Evolutionary conservation across 129 eudicot species (phyloP), one percentile per base, ranked within the genome.

Genomic region (Artemisia annua): DNA sequence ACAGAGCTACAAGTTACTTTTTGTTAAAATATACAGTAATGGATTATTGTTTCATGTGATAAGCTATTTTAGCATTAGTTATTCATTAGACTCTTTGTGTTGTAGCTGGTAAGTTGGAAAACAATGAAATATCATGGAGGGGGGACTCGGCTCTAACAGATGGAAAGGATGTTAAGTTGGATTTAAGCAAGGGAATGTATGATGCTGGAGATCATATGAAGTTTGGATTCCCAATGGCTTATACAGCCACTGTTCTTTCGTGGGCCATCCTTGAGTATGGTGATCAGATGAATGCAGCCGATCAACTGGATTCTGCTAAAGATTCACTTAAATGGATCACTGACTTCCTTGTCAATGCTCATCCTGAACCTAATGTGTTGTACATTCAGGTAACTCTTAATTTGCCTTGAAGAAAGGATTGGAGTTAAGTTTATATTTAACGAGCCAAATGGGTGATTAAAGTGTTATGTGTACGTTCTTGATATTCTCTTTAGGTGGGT

Each of bases 201-300:
- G 96, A 94, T 82, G 99, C 99, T 46, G 99, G 99, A 54, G 99
- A 94, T 83, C 97, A 94, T 72, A 90, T 94, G 97, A 94, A 94
- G 74, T 94, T 94, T 83, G 89, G 89, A 7, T 94, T 94, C 63
- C 99, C 99, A 0, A 73, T 94, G 97, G 99, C 99, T 68, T 90
- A 76, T 65, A 94, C 99, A n/a, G 97, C 99, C 61, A 90, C 99
- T 0, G 91, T 90, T 4, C 85, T 94, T 66, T 86, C 99, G 0
- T 94, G 99, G 99, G 79, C 93, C 19, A 94, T 94, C 69, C 99
- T 94, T 20, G 99, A 94, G 85, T 94, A 94, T 30, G 94, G 99
- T 17, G 99, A 94, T 82, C 99, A 94, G 80, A 94, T 94, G 99
- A 68, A 87, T 39, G 90, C 78, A 43, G 93, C 84, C 20, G 61